Base-by-base conservation (phyloP, 768 basidiomycete genomes). In the Serendipita vermifera region DNA sequence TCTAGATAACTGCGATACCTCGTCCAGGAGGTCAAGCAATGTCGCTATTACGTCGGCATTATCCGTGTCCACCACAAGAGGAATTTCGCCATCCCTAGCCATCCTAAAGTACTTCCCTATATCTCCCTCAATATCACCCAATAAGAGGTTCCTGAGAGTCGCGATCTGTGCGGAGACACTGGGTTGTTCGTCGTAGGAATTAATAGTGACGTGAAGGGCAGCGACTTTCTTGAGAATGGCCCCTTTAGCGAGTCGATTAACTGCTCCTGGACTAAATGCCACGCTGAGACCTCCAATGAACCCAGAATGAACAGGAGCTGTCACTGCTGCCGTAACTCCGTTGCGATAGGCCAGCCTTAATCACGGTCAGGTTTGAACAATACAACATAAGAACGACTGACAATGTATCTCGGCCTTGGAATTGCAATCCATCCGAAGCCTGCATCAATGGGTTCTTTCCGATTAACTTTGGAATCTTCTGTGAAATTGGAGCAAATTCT, bases 91-190 rank as follows among this genome's bases (percentile, higher is more conserved):
- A 75, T 75, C 62, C 24, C 68, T 66, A 57, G 77, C 75, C 41
- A 73, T 67, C 54, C 69, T 63, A 63, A 82, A 76, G 73, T 77
- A 79, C 20, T 66, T 58, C 1, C 67, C 74, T 11, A 77, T 59
- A 27, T 75, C 74, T 3, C 72, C 70, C 58, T 71, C 60, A 20
- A 70, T 62, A 38, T 68, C 59, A 7, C 69, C 71, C 2, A 82
- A 69, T 5, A 94, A 71, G 35, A 90, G 70, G 5, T 75, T 71
- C 1, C 90, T 76, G 40, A 96, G 70, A 3, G 79, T 72, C 13
- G 82, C 83, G 59, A 94, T 82, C 61, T 90, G 81, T n/a, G 82
- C 85, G 67, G 89, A 89, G 29, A 89, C 74, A 58, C 86, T 85
- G 0, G 74, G 70, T 39, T 66, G 65, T 2, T 61, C 65, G 3